Base-by-base conservation (phyloP, 208 protist genomes). In the Acanthamoeba pearcei region DNA sequence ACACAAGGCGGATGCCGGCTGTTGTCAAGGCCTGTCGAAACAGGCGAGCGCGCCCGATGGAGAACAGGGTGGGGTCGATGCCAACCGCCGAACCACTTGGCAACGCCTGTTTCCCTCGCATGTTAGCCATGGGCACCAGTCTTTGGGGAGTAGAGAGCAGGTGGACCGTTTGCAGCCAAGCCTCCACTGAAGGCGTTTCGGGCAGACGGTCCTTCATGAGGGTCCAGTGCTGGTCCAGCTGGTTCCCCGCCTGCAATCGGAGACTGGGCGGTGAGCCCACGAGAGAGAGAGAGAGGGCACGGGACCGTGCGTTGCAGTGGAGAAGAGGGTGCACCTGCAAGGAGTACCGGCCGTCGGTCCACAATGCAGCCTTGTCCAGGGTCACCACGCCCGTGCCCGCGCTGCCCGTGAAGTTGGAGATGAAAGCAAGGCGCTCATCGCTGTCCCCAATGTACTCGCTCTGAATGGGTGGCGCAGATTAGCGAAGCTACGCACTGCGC, bases 331-430 rank as follows among this genome's bases (percentile, higher is more conserved):
- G 96, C 1, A 99, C 99, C 85, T 99, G 98, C 35, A 99, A 66
- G 96, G 98, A 99, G 97, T 99, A 99, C 46, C 99, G 98, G 8
- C 98, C 99, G 95, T 99, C 99, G 5, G 99, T 99, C 98, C 98
- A 99, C 51, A 99, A 96, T 10, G 98, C 98, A 53, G 97, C 95
- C 72, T 96, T 17, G 8, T 97, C 24, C 1, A 38, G 24, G 12
- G 96, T 97, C 2, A 98, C 95, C 6, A 98, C 86, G 15, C 96
- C 98, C 64, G 96, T 95, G 53, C 99, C 99, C 4, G 99, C 97
- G 42, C 98, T 99, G 85, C 99, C 99, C 51, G 95, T 97, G 96
- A 99, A 99, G 93, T 98, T 98, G 60, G 98, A 98, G 83, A 99
- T 93, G 94, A 98, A 99, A 5, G 97, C 98, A 62, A 98, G 97